Base-by-base conservation (phyloP, 495 filamentous ascomycete genomes). In the Xylaria bambusicola region DNA sequence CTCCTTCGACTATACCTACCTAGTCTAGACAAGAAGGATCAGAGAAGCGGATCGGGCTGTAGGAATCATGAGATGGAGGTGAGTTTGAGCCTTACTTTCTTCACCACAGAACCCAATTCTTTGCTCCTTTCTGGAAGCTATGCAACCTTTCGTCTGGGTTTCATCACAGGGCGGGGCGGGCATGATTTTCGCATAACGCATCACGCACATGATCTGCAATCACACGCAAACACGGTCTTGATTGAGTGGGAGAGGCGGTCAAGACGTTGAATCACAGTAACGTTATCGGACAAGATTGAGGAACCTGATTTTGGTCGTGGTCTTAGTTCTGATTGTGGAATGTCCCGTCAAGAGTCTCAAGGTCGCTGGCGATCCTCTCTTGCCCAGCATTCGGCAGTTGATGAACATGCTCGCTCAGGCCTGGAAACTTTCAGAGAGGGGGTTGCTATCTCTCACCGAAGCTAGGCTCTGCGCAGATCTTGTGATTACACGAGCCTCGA, bases 321-420 rank as follows among this genome's bases (percentile, higher is more conserved):
- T n/a, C n/a, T n/a, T 36, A 62, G 70, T 7, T 54, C 65, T 57
- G 73, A 74, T n/a, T n/a, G n/a, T n/a, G 31, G 61, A 71, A 46
- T 73, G 69, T 35, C 56, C 71, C 35, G 67, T 63, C 23, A 72
- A 61, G 31, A 60, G 62, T 26, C 53, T 73, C 47, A 47, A 33
- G 59, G 2, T 63, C 63, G 27, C 65, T 60, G 24, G 62, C 60
- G 8, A 74, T 67, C 58, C 67, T 75, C 48, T 55, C 56, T 12
- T 60, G 65, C 24, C 57, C 50, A 8, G 61, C 64, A 23, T 60
- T 73, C 35, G 73, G 66, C 23, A 70, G 69, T 26, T 48, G 59
- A 35, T 75, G 59, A 55, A 62, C 55, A 31, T 66, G 63, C 49
- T 15, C 3, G 12, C 15, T 21, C 35, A 21, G 24, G 24, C 18